phyloP scores from a whole-genome alignment of 495 filamentous ascomycete species.

The Endocarpon pusillum region DNA sequence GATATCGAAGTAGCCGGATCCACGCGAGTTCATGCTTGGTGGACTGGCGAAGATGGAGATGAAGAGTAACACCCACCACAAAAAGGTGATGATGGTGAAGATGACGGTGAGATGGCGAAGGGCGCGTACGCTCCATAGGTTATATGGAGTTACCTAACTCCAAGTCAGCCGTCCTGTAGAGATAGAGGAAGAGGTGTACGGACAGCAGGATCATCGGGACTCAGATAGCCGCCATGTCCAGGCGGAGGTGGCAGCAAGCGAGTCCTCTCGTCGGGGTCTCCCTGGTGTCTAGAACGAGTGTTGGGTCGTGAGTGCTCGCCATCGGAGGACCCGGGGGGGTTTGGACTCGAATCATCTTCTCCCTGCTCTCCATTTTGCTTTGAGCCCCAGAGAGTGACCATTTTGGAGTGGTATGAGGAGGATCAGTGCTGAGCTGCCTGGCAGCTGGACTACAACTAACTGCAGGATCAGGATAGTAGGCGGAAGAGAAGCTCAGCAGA shows the following conservation, averaged over 20 bases:
- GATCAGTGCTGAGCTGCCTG: neutral
- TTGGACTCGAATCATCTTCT: no score
- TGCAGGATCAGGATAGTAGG: no score
- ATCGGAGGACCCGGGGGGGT: no score
- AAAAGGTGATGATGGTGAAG: constrained; percentile 54
- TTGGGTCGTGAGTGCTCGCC: no score
- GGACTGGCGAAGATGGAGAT: constrained; percentile 78
- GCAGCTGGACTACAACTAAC: neutral
- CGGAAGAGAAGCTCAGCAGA: no score
- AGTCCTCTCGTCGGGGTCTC: constrained; percentile 49
- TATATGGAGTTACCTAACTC: constrained; percentile 75
- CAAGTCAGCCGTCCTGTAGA: neutral
- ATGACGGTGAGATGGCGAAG: constrained; percentile 56
- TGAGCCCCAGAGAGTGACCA: constrained; percentile 32
- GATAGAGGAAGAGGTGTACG: constrained; percentile 10
- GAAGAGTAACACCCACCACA: constrained; percentile 83
- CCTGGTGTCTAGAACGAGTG: neutral
- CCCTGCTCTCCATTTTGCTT: constrained; percentile 29
- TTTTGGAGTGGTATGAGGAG: constrained; percentile 6
- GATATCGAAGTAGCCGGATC: constrained; percentile 82
- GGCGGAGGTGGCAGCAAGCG: constrained; percentile 58
- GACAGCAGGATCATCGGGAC: constrained; percentile 91
- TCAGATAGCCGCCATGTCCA: constrained; percentile 45
- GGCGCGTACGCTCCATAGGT: constrained; percentile 74
- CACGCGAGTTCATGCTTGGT: constrained; percentile 66